Conservation (phyloP, 441 rosid species). For the Gossypium schwendimanii region DNA sequence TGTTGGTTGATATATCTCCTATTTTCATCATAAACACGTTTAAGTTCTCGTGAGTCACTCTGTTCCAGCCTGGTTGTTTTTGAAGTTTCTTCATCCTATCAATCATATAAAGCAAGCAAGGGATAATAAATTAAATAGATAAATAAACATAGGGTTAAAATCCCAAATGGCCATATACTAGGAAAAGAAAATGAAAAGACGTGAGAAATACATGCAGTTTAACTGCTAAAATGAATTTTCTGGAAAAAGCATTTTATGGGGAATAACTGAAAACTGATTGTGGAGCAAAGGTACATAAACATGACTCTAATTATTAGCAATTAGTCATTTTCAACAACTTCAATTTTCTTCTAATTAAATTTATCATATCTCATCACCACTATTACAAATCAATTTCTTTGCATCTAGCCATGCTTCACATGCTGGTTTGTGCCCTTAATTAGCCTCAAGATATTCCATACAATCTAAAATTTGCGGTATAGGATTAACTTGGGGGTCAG, state of each 20-base stretch:
- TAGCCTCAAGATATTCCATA: background rate
- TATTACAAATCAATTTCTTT: background rate
- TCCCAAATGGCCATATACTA: background rate
- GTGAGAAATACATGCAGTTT: background rate
- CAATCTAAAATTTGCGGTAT: background rate
- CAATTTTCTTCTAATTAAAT: background rate
- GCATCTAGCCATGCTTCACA: background rate
- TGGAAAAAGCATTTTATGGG: background rate
- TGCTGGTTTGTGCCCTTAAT: background rate
- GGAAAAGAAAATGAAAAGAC: background rate
- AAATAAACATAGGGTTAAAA: background rate
- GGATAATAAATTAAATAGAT: slow-evolving; percentile 3
- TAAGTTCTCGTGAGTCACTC: slow-evolving; percentile 70
- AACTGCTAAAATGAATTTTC: background rate
- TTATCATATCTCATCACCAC: background rate
- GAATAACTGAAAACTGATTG: background rate
- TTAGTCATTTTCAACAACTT: background rate
- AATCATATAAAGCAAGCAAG: slow-evolving; percentile 6
- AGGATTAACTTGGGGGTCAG: background rate
- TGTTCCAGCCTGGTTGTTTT: slow-evolving; percentile 36
- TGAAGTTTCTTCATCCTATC: slow-evolving; percentile 66
- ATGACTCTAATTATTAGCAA: background rate
- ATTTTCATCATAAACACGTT: slow-evolving; percentile 63
- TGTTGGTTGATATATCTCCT: slow-evolving; percentile 47
- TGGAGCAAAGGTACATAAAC: background rate